A percentile compares a stretch with the other conserved stretches of the same genome.
Conservation (phyloP, 202 grass and related monocot species). For the Carex arenaria region DNA sequence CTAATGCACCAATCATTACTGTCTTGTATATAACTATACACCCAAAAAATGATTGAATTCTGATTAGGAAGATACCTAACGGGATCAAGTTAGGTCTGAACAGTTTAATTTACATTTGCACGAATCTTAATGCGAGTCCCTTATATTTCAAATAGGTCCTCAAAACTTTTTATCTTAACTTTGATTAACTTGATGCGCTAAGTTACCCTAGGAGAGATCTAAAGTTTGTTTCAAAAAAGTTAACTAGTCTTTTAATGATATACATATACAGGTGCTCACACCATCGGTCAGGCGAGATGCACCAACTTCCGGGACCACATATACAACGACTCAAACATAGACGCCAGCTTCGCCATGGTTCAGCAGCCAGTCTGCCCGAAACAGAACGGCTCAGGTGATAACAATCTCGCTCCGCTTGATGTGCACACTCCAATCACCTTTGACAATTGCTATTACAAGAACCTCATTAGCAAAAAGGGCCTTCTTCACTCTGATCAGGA, state of each 20-base stretch:
- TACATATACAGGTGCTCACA: slow-evolving; percentile 50
- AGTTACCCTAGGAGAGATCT: too few species aligned
- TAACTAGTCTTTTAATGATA: neutral
- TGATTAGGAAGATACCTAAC: too few species aligned
- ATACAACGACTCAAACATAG: slow-evolving; percentile 71
- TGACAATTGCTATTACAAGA: slow-evolving; percentile 68
- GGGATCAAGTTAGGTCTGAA: too few species aligned
- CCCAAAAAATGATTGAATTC: neutral
- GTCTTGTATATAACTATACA: neutral
- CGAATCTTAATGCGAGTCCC: too few species aligned
- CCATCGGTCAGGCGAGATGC: slow-evolving; percentile 69
- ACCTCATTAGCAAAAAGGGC: slow-evolving; percentile 46
- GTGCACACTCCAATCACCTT: slow-evolving; percentile 44
- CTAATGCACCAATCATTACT: neutral
- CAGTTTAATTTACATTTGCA: too few species aligned
- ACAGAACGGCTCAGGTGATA: slow-evolving; percentile 34
- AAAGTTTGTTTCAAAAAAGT: neutral
- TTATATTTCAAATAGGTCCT: too few species aligned
- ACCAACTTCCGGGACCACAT: slow-evolving; percentile 51
- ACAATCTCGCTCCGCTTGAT: slow-evolving; percentile 55
- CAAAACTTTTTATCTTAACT: too few species aligned
- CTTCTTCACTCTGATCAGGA: slow-evolving; percentile 83
- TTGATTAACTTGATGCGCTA: too few species aligned
- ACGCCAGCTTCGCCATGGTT: slow-evolving; percentile 26
- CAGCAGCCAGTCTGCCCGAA: slow-evolving; percentile 29